Percentiles rank a stretch among this genome's conserved stretches.
Conservation (phyloP, 495 filamentous ascomycete genomes). For the Podospora appendiculata region DNA sequence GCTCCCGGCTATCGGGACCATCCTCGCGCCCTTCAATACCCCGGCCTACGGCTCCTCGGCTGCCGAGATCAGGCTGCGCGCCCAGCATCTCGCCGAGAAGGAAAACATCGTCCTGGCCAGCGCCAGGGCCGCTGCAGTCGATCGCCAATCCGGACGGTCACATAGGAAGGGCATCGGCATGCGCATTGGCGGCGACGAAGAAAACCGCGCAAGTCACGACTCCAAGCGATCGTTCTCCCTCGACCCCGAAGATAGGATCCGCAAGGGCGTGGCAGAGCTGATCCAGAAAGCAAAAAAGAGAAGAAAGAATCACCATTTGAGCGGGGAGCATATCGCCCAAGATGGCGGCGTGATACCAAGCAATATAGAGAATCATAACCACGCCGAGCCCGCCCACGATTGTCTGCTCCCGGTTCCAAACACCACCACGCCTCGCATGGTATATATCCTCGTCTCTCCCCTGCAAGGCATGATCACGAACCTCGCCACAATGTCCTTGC, state of each 20-base stretch:
- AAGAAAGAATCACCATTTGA: slow-evolving; percentile 8
- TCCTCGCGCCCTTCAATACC: slow-evolving; percentile 51
- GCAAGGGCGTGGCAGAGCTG: slow-evolving; percentile 32
- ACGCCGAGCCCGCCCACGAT: slow-evolving; percentile 10
- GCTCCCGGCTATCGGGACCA: slow-evolving; percentile 52
- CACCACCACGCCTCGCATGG: slow-evolving; percentile 26
- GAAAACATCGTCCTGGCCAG: slow-evolving; percentile 34
- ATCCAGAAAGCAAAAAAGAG: slow-evolving; percentile 25
- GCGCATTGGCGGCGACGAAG: slow-evolving; percentile 33
- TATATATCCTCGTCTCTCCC: slow-evolving; percentile 78
- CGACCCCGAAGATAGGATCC: slow-evolving; percentile 29
- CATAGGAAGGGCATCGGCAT: slow-evolving; percentile 24
- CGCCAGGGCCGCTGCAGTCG: slow-evolving; percentile 12
- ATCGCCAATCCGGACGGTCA: slow-evolving; percentile 14
- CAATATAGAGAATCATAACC: slow-evolving; percentile 1
- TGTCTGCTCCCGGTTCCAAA: slow-evolving; percentile 17
- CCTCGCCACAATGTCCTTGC: slow-evolving; percentile 48
- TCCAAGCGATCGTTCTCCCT: slow-evolving; percentile 15
- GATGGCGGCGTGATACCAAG: not conserved
- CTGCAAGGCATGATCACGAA: slow-evolving; percentile 56
- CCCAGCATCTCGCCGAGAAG: slow-evolving; percentile 52
- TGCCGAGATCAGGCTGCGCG: slow-evolving; percentile 59
- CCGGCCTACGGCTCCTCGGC: slow-evolving; percentile 43
- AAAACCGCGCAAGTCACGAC: slow-evolving; percentile 23
- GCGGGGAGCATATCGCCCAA: not conserved